A percentile compares a stretch with the other conserved stretches of the same genome.
Evolutionary conservation across 352 stramenopile species (phyloP).

Genomic region (Phytophthora cryptogea): DNA sequence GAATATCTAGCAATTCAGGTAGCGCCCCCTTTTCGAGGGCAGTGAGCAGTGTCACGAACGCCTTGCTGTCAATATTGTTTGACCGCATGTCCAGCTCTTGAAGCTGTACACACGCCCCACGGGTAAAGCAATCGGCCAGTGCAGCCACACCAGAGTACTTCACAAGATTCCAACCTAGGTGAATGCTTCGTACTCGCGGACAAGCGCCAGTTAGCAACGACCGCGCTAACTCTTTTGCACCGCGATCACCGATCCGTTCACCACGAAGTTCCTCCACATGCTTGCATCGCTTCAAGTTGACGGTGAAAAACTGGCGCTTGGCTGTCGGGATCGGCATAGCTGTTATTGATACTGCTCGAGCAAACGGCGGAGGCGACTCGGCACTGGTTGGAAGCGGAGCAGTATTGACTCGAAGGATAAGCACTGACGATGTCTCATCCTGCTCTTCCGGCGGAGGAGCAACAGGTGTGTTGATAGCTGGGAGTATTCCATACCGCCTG

Average conservation of each 20-base stretch:
- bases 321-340: not conserved
- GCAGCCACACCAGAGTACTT: conserved; percentile 57
- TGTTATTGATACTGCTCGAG: conserved; percentile 1
- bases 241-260: conserved; percentile 59
- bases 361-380: not conserved
- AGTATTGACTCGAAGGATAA: conserved; percentile 60
- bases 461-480: conserved; percentile 54
- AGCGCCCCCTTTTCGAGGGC: conserved; percentile 56
- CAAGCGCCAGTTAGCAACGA: conserved; percentile 72
- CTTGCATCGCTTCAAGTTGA: conserved; percentile 79
- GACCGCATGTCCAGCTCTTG: conserved; percentile 63
- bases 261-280: conserved; percentile 64
- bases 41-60: conserved; percentile 40
- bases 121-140: conserved; percentile 56
- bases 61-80: conserved; percentile 62
- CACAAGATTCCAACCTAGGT: conserved; percentile 72
- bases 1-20: conserved; percentile 53
- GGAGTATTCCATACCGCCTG: conserved; percentile 51
- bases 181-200: conserved; percentile 56
- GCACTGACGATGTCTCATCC: conserved; percentile 55
- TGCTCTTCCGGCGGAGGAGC: conserved; percentile 37
- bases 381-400: not conserved
- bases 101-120: conserved; percentile 57
- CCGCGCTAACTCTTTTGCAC: conserved; percentile 57
- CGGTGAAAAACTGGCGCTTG: conserved; percentile 69